Conservation (phyloP, 768 basidiomycete genomes). For the Lentinula boryana region DNA sequence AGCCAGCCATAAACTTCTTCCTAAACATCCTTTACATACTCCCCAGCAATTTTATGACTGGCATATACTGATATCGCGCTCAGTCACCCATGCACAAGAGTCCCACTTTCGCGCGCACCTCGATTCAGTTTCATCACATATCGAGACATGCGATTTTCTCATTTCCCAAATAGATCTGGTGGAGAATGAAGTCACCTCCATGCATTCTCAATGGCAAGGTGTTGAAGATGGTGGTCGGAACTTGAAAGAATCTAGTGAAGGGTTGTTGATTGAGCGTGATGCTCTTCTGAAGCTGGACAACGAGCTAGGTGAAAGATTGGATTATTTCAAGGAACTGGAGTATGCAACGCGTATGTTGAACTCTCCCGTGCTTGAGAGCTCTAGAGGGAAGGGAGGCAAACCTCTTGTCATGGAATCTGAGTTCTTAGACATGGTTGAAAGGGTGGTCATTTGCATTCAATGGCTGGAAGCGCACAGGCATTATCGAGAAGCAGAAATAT, state of each 20-base stretch:
- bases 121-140: conserved; percentile 65
- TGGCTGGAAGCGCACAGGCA: conserved; percentile 83
- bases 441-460: conserved; percentile 90
- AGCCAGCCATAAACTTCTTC: conserved; percentile 55
- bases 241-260: conserved; percentile 87
- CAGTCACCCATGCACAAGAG: conserved; percentile 91
- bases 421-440: conserved; percentile 94
- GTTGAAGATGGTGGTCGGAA: conserved; percentile 93
- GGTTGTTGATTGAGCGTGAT: conserved; percentile 87
- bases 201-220: conserved; percentile 79
- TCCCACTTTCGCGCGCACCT: conserved; percentile 87
- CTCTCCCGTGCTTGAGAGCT: conserved; percentile 42
- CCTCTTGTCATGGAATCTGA: conserved; percentile 85
- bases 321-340: conserved; percentile 95
- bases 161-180: conserved; percentile 69
- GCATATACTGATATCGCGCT: conserved; percentile 84
- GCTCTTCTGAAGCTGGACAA: conserved; percentile 71
- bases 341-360: conserved; percentile 91
- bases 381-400: conserved; percentile 42
- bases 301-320: conserved; percentile 74
- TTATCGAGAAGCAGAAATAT: conserved; percentile 89
- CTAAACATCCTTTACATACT: conserved; percentile 74
- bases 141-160: conserved; percentile 72
- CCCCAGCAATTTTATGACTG: conserved; percentile 98
- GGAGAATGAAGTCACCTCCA: conserved; percentile 66